Evolutionary conservation across 2,329 filamentous ascomycete species (phyloP).

Genomic region (Fusarium redolens): DNA sequence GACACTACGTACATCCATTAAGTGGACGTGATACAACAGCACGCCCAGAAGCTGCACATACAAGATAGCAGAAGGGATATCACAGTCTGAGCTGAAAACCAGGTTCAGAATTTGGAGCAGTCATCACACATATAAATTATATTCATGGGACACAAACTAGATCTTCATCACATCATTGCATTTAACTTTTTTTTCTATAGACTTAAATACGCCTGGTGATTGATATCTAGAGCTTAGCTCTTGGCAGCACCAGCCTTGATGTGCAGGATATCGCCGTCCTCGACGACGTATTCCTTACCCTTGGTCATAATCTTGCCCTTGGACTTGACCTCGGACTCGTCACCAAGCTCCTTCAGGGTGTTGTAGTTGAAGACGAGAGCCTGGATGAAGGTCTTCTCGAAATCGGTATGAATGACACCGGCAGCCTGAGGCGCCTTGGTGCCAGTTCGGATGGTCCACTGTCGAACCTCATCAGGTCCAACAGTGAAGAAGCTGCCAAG

Average conservation of each 20-base stretch:
- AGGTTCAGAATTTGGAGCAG: not conserved
- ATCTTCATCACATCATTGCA: conserved; percentile 37
- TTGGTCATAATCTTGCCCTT: conserved; percentile 99
- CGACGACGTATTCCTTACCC: conserved; percentile 94
- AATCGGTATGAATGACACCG: conserved; percentile 97
- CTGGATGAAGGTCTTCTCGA: conserved; percentile 99
- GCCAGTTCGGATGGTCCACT: conserved; percentile 97
- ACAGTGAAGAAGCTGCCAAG: conserved; percentile 97
- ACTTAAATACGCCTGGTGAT: conserved; percentile 17
- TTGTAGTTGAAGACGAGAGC: conserved; percentile 92
- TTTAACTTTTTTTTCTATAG: conserved; percentile 42
- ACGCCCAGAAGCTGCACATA: not conserved
- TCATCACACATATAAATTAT: not conserved
- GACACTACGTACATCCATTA: not conserved
- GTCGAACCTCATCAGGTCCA: conserved; percentile 93
- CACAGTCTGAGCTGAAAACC: too few relatives aligned
- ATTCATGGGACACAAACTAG: not conserved
- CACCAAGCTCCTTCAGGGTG: conserved; percentile 84
- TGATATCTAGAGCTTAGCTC: conserved; percentile 57
- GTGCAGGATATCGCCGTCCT: conserved; percentile 84
- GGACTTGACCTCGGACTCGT: conserved; percentile 88
- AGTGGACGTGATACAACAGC: not conserved
- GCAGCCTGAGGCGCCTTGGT: conserved; percentile 98
- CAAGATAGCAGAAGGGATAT: too few relatives aligned
- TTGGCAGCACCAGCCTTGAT: conserved; percentile 92